phyloP scores from a whole-genome alignment of 352 stramenopile species.

The Thalassiosira oceanica region DNA sequence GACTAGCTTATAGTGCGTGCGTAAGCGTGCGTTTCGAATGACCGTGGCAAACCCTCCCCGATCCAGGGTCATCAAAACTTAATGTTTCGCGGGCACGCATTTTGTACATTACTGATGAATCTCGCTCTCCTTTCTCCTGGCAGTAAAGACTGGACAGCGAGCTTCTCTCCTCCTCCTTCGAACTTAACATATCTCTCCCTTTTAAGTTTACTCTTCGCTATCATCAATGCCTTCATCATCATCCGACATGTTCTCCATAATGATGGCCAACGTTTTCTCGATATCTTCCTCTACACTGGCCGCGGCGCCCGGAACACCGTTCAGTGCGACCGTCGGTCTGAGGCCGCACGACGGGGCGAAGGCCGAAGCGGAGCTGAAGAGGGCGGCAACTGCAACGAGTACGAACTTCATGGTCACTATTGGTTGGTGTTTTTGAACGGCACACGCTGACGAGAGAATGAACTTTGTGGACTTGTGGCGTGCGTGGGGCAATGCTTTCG shows the following conservation, averaged over 20 bases:
- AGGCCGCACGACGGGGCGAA: constrained; percentile 8
- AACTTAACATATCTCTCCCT: neutral
- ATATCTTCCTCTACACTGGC: constrained; percentile 35
- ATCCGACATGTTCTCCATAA: constrained; percentile 21
- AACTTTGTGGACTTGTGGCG: too few species aligned
- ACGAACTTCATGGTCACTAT: constrained; percentile 35
- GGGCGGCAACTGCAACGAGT: constrained; percentile 12
- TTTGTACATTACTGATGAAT: neutral
- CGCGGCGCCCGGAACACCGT: constrained; percentile 10
- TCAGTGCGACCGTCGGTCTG: constrained; percentile 4
- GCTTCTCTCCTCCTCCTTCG: neutral
- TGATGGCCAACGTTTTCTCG: constrained; percentile 27
- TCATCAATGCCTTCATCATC: constrained; percentile 17
- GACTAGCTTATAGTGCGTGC: neutral
- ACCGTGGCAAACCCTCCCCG: neutral
- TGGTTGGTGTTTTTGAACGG: too few species aligned
- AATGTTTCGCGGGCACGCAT: neutral
- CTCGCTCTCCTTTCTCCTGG: neutral
- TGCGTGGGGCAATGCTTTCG: too few species aligned
- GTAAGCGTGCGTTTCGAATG: neutral
- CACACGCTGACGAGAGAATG: too few species aligned
- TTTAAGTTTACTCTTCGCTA: constrained; percentile 26
- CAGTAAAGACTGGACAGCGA: constrained; percentile 1
- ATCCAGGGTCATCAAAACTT: neutral
- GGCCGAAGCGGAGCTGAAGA: constrained; percentile 14